A percentile compares a stretch with the other conserved stretches of the same genome.
These are phyloP conservation scores for Hypoxylon fuscum DNA, from an alignment of 495 filamentous ascomycete species.

Conservation along the genomic window DNA sequence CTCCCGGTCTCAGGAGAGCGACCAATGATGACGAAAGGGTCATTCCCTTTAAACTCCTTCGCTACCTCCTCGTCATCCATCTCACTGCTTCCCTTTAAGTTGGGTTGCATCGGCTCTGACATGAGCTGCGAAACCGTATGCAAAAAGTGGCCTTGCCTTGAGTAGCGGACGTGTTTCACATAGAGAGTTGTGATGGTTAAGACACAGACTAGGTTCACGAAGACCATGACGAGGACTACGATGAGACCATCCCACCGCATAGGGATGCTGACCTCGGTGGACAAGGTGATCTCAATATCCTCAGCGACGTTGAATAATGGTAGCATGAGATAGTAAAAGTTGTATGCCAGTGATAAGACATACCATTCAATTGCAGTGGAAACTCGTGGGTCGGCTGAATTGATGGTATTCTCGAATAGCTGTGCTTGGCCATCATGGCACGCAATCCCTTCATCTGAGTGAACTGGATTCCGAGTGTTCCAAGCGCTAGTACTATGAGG, in stretches of 20 bases:
- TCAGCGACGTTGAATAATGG: background rate
- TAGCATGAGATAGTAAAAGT: background rate
- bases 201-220: background rate
- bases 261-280: background rate
- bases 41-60: background rate
- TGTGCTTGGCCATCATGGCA: no score
- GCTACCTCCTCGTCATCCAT: background rate
- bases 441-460: no score
- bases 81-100: constrained; percentile 1
- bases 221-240: background rate
- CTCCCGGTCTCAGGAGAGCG: background rate
- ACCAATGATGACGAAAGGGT: background rate
- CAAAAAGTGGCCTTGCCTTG: constrained; percentile 2
- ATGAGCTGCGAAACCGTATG: constrained; percentile 7
- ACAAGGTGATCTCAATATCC: background rate
- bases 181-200: constrained; percentile 1
- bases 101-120: background rate
- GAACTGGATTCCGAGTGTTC: no score
- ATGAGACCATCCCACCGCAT: background rate
- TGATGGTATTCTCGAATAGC: no score
- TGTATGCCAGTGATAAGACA: background rate
- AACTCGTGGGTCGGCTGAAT: no score
- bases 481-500: no score
- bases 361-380: background rate
- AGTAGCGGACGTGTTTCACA: background rate